phyloP scores from a whole-genome alignment of 2,329 filamentous ascomycete species.

The Colletotrichum noveboracense region DNA sequence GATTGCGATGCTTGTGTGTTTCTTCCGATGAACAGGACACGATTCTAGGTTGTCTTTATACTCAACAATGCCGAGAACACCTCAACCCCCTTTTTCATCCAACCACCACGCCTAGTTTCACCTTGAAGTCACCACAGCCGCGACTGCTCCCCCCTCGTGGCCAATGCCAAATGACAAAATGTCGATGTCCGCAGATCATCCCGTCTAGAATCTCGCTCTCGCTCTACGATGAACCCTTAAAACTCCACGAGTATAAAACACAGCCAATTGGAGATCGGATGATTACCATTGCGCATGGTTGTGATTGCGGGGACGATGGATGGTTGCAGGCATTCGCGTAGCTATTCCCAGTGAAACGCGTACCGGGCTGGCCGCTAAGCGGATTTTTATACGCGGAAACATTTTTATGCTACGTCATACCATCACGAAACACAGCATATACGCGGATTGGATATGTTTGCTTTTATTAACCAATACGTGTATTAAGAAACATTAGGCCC shows the following conservation, averaged over 20 bases:
- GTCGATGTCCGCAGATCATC: neutral
- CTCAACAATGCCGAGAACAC: neutral
- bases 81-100: neutral
- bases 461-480: neutral
- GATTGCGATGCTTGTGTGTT: neutral
- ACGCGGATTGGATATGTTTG: neutral
- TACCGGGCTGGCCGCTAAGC: neutral
- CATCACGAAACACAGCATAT: neutral
- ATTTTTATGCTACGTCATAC: neutral
- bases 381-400: conserved; percentile 3
- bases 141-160: neutral
- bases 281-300: neutral
- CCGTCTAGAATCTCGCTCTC: neutral
- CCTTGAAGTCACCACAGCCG: neutral
- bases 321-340: neutral
- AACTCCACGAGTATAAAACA: neutral
- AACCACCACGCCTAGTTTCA: neutral
- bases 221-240: neutral
- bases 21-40: neutral
- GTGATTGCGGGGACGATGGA: neutral
- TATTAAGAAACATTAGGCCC: neutral
- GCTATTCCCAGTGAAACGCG: conserved; percentile 4
- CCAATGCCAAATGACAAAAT: neutral
- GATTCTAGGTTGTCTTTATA: neutral
- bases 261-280: neutral